Evolutionary conservation across 2,329 filamentous ascomycete genomes (phyloP).

Genomic region (Pestalotiopsis sp.): DNA sequence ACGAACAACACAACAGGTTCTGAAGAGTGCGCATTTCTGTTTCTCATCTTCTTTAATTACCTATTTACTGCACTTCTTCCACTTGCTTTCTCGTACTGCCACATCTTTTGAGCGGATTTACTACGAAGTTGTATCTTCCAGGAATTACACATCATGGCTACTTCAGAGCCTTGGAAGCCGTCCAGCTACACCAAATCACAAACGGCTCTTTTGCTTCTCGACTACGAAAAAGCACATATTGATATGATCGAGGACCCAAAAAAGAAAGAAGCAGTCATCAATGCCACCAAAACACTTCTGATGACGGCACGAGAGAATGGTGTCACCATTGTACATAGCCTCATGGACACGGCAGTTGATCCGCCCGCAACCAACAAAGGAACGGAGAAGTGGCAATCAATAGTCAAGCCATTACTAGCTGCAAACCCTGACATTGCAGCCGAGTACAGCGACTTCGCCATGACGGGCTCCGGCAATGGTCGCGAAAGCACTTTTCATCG

Average conservation of each 20-base stretch:
- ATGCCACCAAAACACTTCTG: background rate
- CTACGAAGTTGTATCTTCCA: background rate
- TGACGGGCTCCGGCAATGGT: background rate
- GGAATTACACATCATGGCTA: background rate
- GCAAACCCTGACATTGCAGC: background rate
- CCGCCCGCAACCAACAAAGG: background rate
- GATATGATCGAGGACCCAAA: background rate
- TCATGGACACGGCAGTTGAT: background rate
- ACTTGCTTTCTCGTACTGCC: too few relatives aligned
- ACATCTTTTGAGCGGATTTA: background rate
- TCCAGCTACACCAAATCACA: background rate
- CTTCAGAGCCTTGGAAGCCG: background rate
- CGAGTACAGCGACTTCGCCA: background rate
- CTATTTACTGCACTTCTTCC: too few relatives aligned
- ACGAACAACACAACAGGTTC: too few relatives aligned
- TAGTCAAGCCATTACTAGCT: background rate
- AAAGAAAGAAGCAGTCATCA: background rate
- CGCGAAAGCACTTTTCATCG: background rate
- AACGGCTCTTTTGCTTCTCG: background rate
- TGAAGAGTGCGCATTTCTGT: too few relatives aligned
- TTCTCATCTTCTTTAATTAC: too few relatives aligned
- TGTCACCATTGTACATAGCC: background rate
- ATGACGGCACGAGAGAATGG: background rate
- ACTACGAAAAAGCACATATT: background rate
- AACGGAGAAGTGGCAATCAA: background rate